Base-by-base conservation (phyloP, 345 rosid genomes). In the Aquilaria malaccensis region DNA sequence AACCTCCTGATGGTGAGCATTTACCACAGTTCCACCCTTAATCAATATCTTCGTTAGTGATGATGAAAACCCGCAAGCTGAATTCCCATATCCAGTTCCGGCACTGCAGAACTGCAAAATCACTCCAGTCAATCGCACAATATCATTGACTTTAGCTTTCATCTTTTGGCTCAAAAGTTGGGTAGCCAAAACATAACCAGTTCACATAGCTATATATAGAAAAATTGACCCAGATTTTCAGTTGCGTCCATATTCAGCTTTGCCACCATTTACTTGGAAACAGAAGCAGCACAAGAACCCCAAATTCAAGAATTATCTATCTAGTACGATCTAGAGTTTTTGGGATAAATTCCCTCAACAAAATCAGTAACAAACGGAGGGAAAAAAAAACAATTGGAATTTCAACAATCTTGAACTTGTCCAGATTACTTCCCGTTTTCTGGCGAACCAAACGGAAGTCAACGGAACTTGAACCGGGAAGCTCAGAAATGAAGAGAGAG, bases 11-110 rank as follows among this genome's bases (percentile, higher is more conserved):
- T 75, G 82, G 65, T 89, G 88, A 67, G 96, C 90, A 73, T 93
- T 93, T 64, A 93, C 97, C 50, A 93, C 92, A 4, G 79, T 89
- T 66, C 97, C 98, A 49, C 98, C 97, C 68, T 74, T 87, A 30
- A 93, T 87, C 81, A 93, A 65, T 58, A 93, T 74, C 82, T 85
- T 93, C 4, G 86, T 63, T 0, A 75, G 53, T 0, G 71, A 61
- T 32, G 76, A 66, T 1, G 83, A 64, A 67, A 69, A 29, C 58
- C 85, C 83, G 70, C 93, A 82, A 12, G 62, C 69, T 22, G 67
- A 37, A 46, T 60, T 85, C 59, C 74, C 80, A 70, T 73, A 59
- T 52, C 69, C 80, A 53, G 50, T 51, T 75, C 74, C 84, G 69
- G 67, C 89, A 59, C 81, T 85, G 70, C 91, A 87, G 54, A 81